These are phyloP conservation scores for Plasmodium ovale DNA, from an alignment of 169 alveolate species.

Conservation along the genomic window DNA sequence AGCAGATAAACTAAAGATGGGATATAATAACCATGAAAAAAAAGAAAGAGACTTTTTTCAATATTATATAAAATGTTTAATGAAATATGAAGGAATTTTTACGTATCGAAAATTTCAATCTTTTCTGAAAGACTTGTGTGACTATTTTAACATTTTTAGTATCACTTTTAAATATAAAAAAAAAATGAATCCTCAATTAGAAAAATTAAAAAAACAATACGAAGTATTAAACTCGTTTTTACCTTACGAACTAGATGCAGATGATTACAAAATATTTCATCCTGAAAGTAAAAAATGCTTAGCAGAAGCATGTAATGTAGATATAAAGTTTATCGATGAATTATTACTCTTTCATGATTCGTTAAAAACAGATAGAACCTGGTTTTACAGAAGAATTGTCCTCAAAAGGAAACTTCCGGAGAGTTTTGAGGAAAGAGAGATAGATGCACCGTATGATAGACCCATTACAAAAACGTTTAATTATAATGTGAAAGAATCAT, in stretches of 20 bases:
- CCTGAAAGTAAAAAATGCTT: constrained; percentile 79
- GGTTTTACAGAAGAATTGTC: constrained; percentile 83
- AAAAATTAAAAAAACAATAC: constrained; percentile 65
- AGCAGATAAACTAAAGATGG: constrained; percentile 21
- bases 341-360: constrained; percentile 81
- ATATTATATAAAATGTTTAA: constrained; percentile 51
- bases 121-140: constrained; percentile 41
- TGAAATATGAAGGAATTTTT: constrained; percentile 77
- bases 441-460: constrained; percentile 72
- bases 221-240: constrained; percentile 80
- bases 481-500: constrained; percentile 53
- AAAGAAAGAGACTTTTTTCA: constrained; percentile 53
- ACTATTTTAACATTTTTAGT: constrained; percentile 39
- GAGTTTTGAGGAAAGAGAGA: constrained; percentile 83
- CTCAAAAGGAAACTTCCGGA: constrained; percentile 78
- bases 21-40: constrained; percentile 38
- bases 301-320: constrained; percentile 77
- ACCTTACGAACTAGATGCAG: constrained; percentile 83
- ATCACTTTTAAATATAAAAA: constrained; percentile 43
- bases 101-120: constrained; percentile 43
- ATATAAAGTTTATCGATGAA: constrained; percentile 83
- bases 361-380: constrained; percentile 84
- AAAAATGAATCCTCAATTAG: constrained; percentile 62
- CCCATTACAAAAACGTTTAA: constrained; percentile 41
- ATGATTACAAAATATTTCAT: constrained; percentile 79